Conservation (phyloP, 805 yeast genomes). For the Diddensiella santjacobensis region DNA sequence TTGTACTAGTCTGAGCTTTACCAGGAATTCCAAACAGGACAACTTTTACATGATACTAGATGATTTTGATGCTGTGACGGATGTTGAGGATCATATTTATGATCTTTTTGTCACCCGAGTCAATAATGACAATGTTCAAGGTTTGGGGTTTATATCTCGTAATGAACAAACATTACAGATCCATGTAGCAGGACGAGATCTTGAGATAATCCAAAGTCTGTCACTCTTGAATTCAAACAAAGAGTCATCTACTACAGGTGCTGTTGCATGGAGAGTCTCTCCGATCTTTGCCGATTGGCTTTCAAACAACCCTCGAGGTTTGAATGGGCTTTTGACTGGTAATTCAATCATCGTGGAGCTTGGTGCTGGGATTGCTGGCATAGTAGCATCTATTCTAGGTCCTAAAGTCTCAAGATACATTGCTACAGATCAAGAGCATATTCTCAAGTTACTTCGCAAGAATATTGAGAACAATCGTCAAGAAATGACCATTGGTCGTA, state of each 20-base stretch:
- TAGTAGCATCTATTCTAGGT: slow-evolving; percentile 43
- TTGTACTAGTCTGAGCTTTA: too few relatives aligned
- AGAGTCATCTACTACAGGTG: slow-evolving; percentile 50
- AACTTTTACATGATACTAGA: background rate
- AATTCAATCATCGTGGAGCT: slow-evolving; percentile 45
- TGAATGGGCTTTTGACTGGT: slow-evolving; percentile 6
- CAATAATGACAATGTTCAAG: slow-evolving; percentile 16
- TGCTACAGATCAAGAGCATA: slow-evolving; percentile 56
- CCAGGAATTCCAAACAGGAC: too few relatives aligned
- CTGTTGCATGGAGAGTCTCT: slow-evolving; percentile 56
- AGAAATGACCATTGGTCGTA: background rate
- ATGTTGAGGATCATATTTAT: slow-evolving; percentile 29
- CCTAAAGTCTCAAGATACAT: slow-evolving; percentile 39
- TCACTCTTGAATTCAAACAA: slow-evolving; percentile 18
- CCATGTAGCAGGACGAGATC: slow-evolving; percentile 21
- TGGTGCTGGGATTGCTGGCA: slow-evolving; percentile 60
- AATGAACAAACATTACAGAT: slow-evolving; percentile 20
- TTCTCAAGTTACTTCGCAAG: slow-evolving; percentile 45
- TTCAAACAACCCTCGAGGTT: slow-evolving; percentile 18
- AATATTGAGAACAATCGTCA: slow-evolving; percentile 43
- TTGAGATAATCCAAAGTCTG: slow-evolving; percentile 18
- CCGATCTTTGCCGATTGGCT: slow-evolving; percentile 53
- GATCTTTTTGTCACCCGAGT: slow-evolving; percentile 26
- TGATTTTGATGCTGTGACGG: slow-evolving; percentile 12
- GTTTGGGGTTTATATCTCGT: slow-evolving; percentile 30